Base-by-base conservation (phyloP, 495 filamentous ascomycete genomes). In the Corynascus novoguineensis region DNA sequence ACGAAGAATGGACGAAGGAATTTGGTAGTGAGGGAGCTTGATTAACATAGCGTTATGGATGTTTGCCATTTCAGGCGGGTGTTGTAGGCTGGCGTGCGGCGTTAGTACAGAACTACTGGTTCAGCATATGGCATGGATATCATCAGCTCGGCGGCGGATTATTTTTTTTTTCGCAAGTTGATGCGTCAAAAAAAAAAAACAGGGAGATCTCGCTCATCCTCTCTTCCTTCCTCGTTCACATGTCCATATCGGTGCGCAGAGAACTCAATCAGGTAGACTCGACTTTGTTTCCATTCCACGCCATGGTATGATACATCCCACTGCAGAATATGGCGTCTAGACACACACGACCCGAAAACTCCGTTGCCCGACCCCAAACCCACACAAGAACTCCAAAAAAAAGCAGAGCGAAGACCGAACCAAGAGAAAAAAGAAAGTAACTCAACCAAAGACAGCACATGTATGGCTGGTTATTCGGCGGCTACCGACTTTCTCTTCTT, bases 1-100 rank as follows among this genome's bases (percentile, higher is more conserved):
- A 92, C 71, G 78, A 87, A 59, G 91, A 97, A 42, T 99, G 93
- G 93, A 99, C 93, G 3, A 76, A 84, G 63, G 92, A 97, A 73
- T 99, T 97, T 73, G 93, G 93, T 54, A 97, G 92, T 68, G 93
- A 99, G 68, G 93, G 92, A 38, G 77, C 78, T 53, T 76, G 62
- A 50, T 7, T 28, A 17, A n/a, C 22, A 17, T 38, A 15, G 32
- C 31, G 31, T 6, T 11, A 47, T 24, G 24, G 27, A 24, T 12
- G 10, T 41, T 50, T 25, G 50, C 4, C 15, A n/a, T 1, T 29
- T 29, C 61, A 46, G 50, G 49, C 51, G 61, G 68, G 55, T 64
- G 24, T 54, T 27, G 15, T 9, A 4, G 12, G 34, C 21, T 60
- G 72, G 61, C 59, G 56, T 63, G 68, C 45, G 68, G 62, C 67